phyloP scores from a whole-genome alignment of 805 yeast genomes.

The Metschnikowia lunata region DNA sequence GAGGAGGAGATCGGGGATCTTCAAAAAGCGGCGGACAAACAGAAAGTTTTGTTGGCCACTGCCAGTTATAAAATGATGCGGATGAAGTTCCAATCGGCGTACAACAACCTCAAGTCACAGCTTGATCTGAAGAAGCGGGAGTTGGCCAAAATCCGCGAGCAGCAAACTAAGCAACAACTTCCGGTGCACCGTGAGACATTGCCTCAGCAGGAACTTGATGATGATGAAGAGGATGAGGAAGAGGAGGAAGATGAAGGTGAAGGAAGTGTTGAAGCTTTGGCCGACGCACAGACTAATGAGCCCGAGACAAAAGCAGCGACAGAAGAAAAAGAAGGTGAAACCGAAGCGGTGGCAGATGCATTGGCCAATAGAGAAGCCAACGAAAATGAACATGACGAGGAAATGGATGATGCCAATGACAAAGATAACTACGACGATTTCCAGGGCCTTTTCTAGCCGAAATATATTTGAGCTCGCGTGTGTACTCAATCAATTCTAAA shows the following conservation, averaged over 20 bases:
- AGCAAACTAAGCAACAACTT: constrained; percentile 11
- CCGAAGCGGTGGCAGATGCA: not conserved
- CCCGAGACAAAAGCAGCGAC: too few relatives aligned
- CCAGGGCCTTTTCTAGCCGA: constrained; percentile 16
- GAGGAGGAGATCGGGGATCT: constrained; percentile 84
- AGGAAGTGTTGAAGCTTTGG: not conserved
- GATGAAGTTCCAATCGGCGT: constrained; percentile 79
- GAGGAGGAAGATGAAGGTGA: not conserved
- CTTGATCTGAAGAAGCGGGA: constrained; percentile 58
- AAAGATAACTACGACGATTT: constrained; percentile 31
- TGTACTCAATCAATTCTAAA: too few relatives aligned
- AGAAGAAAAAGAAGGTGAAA: not conserved
- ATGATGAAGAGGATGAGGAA: constrained; percentile 10
- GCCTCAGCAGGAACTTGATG: constrained; percentile 1
- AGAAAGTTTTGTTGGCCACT: constrained; percentile 64
- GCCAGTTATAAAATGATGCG: constrained; percentile 82
- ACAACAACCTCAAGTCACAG: constrained; percentile 72
- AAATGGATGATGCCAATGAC: constrained; percentile 12
- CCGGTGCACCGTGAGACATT: not conserved
- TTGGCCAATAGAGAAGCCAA: constrained; percentile 6
- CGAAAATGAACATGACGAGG: constrained; percentile 6
- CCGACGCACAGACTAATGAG: not conserved
- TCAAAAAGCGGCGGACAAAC: constrained; percentile 69
- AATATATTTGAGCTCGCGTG: too few relatives aligned
- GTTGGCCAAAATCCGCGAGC: constrained; percentile 17